Percentiles rank a stretch among this genome's conserved stretches.
phyloP scores from a whole-genome alignment of 768 basidiomycete genomes.

The Hysterangium stoloniferum region DNA sequence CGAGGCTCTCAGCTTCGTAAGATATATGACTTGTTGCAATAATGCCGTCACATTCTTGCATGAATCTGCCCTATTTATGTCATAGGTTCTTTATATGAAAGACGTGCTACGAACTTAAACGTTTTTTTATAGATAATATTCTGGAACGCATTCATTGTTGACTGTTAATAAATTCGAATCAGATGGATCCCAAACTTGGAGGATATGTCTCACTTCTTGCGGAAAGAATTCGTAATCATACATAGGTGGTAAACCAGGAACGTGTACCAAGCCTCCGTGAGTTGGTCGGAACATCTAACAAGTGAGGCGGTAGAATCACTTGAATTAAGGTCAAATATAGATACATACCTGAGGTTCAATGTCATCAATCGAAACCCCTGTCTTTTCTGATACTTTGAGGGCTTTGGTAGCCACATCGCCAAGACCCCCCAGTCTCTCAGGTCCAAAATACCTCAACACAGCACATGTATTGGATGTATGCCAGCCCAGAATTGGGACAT shows the following conservation, averaged over 20 bases:
- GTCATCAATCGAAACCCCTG: background rate
- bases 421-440: background rate
- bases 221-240: conserved; percentile 20
- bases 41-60: conserved; percentile 7
- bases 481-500: background rate
- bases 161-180: conserved; percentile 14
- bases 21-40: background rate
- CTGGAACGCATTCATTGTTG: background rate
- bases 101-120: background rate
- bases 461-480: background rate
- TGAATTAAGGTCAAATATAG: background rate
- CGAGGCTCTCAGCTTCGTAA: background rate
- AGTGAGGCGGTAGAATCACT: background rate
- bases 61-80: background rate
- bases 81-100: background rate
- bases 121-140: background rate
- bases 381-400: background rate
- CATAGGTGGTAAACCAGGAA: conserved; percentile 20
- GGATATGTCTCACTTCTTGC: conserved; percentile 10
- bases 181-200: background rate
- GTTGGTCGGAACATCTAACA: conserved; percentile 16
- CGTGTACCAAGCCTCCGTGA: conserved; percentile 16
- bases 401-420: background rate
- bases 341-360: background rate
- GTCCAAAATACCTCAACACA: background rate